These are phyloP conservation scores for Solanum aculeatissimum DNA, from an alignment of 305 asterid genomes.

Conservation along the genomic window DNA sequence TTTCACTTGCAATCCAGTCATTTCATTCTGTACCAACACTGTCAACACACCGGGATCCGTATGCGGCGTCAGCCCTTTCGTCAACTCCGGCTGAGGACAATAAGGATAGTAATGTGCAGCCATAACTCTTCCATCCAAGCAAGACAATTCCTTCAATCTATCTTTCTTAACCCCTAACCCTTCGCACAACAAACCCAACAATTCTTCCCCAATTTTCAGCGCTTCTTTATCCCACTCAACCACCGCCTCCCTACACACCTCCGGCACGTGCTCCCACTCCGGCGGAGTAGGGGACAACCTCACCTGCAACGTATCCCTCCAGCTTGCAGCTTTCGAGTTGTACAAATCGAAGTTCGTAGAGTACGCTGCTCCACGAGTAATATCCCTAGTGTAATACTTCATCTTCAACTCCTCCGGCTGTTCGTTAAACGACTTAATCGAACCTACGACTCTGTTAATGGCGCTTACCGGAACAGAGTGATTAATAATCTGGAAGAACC, in stretches of 20 bases:
- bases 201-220: conserved; percentile 15
- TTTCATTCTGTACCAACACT: conserved; percentile 30
- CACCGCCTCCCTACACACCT: conserved; percentile 6
- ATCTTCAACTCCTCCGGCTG: conserved; percentile 10
- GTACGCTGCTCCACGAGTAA: conserved; percentile 8
- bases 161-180: conserved; percentile 21
- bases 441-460: neutral
- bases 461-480: conserved; percentile 9
- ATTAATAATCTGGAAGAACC: conserved; percentile 30
- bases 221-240: conserved; percentile 20
- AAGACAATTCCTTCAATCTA: conserved; percentile 18
- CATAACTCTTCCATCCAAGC: conserved; percentile 19
- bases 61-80: conserved; percentile 24
- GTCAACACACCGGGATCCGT: conserved; percentile 29
- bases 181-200: conserved; percentile 22
- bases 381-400: conserved; percentile 16
- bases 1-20: conserved; percentile 33
- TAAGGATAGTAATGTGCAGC: conserved; percentile 32
- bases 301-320: conserved; percentile 29
- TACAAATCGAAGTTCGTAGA: conserved; percentile 28
- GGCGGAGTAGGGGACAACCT: conserved; percentile 10
- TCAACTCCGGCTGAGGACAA: conserved; percentile 29
- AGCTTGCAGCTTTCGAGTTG: conserved; percentile 31
- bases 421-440: conserved; percentile 11
- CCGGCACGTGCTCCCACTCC: conserved; percentile 24